These are phyloP conservation scores for Cajanus cajan DNA, from an alignment of 306 rosid genomes.

Conservation along the genomic window DNA sequence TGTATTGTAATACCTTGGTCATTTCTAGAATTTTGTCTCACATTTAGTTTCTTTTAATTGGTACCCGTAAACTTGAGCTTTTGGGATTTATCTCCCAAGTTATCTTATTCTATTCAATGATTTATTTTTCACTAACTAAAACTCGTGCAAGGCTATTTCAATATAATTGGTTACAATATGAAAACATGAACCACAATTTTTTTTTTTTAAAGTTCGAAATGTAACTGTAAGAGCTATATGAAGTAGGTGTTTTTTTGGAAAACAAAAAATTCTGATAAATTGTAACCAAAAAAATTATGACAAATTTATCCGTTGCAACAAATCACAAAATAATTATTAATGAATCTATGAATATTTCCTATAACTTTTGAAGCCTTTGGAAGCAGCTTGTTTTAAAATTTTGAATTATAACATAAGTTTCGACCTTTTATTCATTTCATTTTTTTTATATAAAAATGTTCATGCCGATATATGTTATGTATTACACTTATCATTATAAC, in stretches of 20 bases:
- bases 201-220: too few relatives aligned
- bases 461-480: background rate
- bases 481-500: background rate
- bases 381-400: background rate
- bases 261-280: too few relatives aligned
- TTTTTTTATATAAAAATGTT: background rate
- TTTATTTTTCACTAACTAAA: background rate
- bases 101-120: background rate
- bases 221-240: too few relatives aligned
- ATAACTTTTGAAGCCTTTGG: background rate
- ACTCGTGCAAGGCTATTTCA: too few relatives aligned
- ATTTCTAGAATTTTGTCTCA: background rate
- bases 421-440: background rate
- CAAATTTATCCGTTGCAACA: background rate
- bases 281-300: background rate
- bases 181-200: too few relatives aligned
- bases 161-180: too few relatives aligned
- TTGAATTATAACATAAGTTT: background rate
- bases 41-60: too few relatives aligned
- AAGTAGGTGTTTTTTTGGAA: too few relatives aligned
- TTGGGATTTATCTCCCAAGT: background rate
- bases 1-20: too few relatives aligned
- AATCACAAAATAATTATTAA: background rate
- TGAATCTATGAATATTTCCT: background rate
- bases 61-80: background rate